These are phyloP conservation scores for Pythium brassicae DNA, from an alignment of 352 stramenopile genomes.

Conservation along the genomic window DNA sequence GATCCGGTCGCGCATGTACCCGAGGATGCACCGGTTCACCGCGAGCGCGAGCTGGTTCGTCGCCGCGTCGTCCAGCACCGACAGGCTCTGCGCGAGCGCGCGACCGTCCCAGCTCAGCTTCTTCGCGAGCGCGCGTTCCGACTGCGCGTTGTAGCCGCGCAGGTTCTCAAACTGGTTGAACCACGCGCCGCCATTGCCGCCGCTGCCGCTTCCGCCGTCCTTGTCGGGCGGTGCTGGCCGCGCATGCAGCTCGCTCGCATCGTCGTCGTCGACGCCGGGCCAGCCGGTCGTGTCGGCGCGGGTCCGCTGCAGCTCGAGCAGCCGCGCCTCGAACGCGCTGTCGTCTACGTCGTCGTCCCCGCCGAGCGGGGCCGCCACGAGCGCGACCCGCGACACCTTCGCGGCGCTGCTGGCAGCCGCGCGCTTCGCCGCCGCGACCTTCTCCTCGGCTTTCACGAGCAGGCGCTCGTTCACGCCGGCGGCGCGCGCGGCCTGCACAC, in stretches of 20 bases:
- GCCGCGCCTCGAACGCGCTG: slow-evolving; percentile 8
- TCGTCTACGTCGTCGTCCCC: slow-evolving; percentile 8
- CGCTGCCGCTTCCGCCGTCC: too few species aligned
- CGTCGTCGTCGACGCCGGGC: slow-evolving; percentile 17
- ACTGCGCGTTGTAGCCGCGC: slow-evolving; percentile 47
- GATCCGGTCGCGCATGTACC: slow-evolving; percentile 94
- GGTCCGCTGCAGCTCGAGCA: slow-evolving; percentile 17
- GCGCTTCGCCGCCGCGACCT: slow-evolving; percentile 29
- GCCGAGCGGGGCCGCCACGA: slow-evolving; percentile 6
- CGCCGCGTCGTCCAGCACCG: slow-evolving; percentile 40
- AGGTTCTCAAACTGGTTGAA: slow-evolving; percentile 74
- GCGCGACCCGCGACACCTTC: neutral
- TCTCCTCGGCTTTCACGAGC: slow-evolving; percentile 58
- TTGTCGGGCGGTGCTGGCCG: slow-evolving; percentile 23
- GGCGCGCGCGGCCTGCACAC: slow-evolving; percentile 50
- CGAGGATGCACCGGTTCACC: slow-evolving; percentile 91
- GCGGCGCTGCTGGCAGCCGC: slow-evolving; percentile 20
- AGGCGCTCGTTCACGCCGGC: slow-evolving; percentile 57
- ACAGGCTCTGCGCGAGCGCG: slow-evolving; percentile 57
- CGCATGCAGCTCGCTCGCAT: slow-evolving; percentile 16
- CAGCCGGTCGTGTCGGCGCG: slow-evolving; percentile 26
- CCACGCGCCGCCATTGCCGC: slow-evolving; percentile 20
- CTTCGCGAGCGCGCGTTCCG: slow-evolving; percentile 33
- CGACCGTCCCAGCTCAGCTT: slow-evolving; percentile 67
- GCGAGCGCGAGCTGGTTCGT: slow-evolving; percentile 58